A percentile compares a stretch with the other conserved stretches of the same genome.
phyloP scores from a whole-genome alignment of 208 protist genomes.

The Trypanosoma grayi region DNA sequence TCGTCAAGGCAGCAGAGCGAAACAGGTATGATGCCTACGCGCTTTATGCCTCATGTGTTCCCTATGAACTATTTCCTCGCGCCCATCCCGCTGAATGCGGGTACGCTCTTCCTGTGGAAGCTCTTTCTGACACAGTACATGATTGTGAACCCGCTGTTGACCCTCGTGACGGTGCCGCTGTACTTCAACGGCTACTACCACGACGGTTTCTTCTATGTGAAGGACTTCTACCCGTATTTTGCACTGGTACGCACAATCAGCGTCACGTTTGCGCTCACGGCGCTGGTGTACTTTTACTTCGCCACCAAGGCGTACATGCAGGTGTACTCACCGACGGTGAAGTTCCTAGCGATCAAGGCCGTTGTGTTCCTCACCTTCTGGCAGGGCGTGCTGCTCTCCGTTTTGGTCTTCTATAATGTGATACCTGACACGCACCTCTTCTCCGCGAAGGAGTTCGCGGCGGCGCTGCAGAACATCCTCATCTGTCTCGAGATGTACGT shows the following conservation, averaged over 20 bases:
- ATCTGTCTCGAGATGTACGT: slow-evolving; percentile 50
- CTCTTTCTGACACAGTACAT: slow-evolving; percentile 46
- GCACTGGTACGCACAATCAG: slow-evolving; percentile 29
- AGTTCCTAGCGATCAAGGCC: slow-evolving; percentile 45
- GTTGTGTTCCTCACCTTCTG: slow-evolving; percentile 47
- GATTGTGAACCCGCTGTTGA: slow-evolving; percentile 36
- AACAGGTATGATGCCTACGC: not conserved
- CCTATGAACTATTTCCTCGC: slow-evolving; percentile 26
- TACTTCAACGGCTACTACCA: slow-evolving; percentile 25
- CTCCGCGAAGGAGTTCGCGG: slow-evolving; percentile 23
- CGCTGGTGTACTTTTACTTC: slow-evolving; percentile 42
- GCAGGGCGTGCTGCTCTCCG: slow-evolving; percentile 33
- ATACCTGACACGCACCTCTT: slow-evolving; percentile 16
- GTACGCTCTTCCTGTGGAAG: slow-evolving; percentile 31
- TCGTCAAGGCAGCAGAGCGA: not conserved
- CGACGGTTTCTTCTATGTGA: slow-evolving; percentile 24
- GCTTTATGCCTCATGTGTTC: slow-evolving; percentile 25
- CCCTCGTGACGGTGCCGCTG: slow-evolving; percentile 27
- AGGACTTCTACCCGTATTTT: slow-evolving; percentile 34
- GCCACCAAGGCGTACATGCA: slow-evolving; percentile 19
- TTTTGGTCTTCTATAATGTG: slow-evolving; percentile 21
- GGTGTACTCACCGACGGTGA: slow-evolving; percentile 29
- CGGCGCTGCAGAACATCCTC: slow-evolving; percentile 39
- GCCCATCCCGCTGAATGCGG: slow-evolving; percentile 20
- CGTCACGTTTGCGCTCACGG: slow-evolving; percentile 35